Percentiles rank a stretch among this genome's conserved stretches.
phyloP scores from a whole-genome alignment of 2,329 filamentous ascomycete species.

The Cladorrhinum sp. region DNA sequence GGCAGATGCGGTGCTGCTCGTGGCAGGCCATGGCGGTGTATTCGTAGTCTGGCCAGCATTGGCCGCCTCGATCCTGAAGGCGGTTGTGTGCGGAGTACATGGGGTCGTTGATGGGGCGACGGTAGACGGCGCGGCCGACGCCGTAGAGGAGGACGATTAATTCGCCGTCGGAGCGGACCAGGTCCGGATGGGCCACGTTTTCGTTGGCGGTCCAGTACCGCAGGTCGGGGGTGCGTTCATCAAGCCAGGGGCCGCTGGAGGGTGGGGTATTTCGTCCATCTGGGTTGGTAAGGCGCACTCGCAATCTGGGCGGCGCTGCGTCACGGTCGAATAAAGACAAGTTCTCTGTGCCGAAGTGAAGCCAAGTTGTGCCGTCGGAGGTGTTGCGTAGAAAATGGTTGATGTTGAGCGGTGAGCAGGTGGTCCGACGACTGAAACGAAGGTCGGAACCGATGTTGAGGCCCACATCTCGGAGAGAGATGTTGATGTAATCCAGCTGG shows the following conservation, averaged over 20 bases:
- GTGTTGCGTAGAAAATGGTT: background rate
- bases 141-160: background rate
- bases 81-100: background rate
- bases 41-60: background rate
- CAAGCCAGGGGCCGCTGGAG: background rate
- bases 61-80: background rate
- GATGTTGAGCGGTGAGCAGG: background rate
- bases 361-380: background rate
- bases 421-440: background rate
- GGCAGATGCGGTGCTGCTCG: background rate
- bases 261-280: background rate
- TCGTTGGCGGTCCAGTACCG: background rate
- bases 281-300: background rate
- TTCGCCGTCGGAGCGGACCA: background rate
- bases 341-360: background rate
- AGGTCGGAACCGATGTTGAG: background rate
- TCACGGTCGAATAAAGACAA: too few relatives aligned
- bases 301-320: background rate
- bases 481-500: background rate
- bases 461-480: background rate
- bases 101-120: background rate
- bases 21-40: background rate
- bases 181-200: background rate
- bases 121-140: background rate
- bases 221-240: background rate